Evolutionary conservation across 805 yeast species (phyloP), one percentile per base, ranked within the genome.

Genomic region (Metschnikowia lochheadii): DNA sequence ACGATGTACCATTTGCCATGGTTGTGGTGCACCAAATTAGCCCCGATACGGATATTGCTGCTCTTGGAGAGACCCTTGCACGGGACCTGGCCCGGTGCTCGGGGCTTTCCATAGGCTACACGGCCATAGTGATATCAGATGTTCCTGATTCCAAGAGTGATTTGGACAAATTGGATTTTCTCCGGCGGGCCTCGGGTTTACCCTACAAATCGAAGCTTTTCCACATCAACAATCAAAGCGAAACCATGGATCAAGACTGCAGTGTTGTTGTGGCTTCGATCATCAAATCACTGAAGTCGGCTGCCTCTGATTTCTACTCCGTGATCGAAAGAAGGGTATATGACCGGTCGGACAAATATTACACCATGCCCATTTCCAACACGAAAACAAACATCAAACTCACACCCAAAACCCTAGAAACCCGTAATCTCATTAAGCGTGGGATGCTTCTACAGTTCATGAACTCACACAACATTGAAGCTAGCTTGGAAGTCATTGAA

Each of bases 361-460:
- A 73, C 52, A 52, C 70, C 1, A 56, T 63, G 32, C 76, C 76
- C 1, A 51, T 63, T 5, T 41, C 55, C n/a, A 43, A 46, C 8
- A 49, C 63, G 6, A 65, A 63, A 34, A 68, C 75, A 0, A 50
- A 54, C 4, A 55, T 73, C 8, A 64, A 61, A 39, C 51, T 73
- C 13, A 58, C 70, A 1, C 78, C 78, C 2, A 61, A 59, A 48
- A 67, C 69, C 41, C 58, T 73, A 11, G 77, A 71, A 44, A 64
- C 72, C 1, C 53, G 78, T 29, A 72, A 70, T 51, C 52, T 65
- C 40, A 61, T 72, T 32, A 73, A 73, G 49, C 74, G 61, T 46
- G 70, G 66, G 0, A 56, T 72, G 17, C 63, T 73, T 14, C 49
- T 57, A 40, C 73, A 72, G 52, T 65, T 67, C 34, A 54, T 59